Evolutionary conservation across 108 stramenopile species (phyloP).

Genomic region (Schizochytrium sp.): DNA sequence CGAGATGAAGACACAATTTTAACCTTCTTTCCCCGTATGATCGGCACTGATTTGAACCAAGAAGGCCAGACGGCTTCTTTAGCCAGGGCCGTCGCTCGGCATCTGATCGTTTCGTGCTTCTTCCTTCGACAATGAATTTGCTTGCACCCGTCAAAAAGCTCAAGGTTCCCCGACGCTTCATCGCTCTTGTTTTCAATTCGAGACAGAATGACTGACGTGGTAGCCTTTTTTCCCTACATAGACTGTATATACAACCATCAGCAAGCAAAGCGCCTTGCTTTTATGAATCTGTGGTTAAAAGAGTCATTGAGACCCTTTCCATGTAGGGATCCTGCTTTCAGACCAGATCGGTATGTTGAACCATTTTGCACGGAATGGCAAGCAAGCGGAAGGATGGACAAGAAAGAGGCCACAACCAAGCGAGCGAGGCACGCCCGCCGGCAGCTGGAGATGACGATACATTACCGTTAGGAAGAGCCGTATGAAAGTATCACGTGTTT

Average conservation of each 20-base stretch:
- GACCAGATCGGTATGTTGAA: no score
- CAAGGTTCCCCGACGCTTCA: background rate
- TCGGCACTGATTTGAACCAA: constrained; percentile 5
- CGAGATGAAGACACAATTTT: constrained; percentile 5
- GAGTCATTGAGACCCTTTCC: no score
- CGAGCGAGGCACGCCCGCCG: no score
- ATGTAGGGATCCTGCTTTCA: no score
- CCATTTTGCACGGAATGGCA: no score
- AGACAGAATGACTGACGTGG: no score
- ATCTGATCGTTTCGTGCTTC: background rate
- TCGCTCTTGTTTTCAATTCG: background rate
- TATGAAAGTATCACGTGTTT: constrained; percentile 10
- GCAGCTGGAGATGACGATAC: background rate
- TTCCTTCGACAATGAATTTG: background rate
- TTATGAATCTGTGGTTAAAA: no score
- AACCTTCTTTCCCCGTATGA: constrained; percentile 9
- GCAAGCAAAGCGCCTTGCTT: no score
- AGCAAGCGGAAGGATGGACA: no score
- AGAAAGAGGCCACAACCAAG: no score
- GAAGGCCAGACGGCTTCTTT: background rate
- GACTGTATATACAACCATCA: no score
- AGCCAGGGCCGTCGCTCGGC: background rate
- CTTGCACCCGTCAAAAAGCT: background rate
- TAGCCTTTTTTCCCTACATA: no score
- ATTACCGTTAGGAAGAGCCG: background rate